A percentile compares a stretch with the other conserved stretches of the same genome.
phyloP scores from a whole-genome alignment of 2,329 filamentous ascomycete genomes.

The Amylocarpus encephaloides region DNA sequence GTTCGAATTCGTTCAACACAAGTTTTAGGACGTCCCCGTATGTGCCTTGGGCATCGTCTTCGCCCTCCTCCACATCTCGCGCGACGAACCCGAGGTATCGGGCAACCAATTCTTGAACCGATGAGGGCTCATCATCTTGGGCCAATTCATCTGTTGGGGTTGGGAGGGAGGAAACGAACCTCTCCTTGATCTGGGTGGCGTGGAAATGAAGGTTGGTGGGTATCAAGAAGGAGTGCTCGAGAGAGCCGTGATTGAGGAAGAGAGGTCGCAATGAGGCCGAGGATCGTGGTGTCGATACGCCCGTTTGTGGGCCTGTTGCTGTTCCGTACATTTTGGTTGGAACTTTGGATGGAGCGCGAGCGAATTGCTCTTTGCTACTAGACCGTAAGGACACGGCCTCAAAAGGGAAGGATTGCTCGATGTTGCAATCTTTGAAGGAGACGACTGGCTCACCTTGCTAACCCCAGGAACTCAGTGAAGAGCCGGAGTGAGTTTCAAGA shows the following conservation, averaged over 20 bases:
- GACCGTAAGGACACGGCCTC: constrained; percentile 6
- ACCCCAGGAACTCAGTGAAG: constrained; percentile 33
- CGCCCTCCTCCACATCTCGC: constrained; percentile 81
- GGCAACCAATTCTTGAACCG: constrained; percentile 83
- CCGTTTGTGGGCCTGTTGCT: constrained; percentile 80
- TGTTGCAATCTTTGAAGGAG: neutral
- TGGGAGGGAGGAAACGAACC: constrained; percentile 79
- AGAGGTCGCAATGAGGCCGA: constrained; percentile 88
- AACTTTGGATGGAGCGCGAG: constrained; percentile 1
- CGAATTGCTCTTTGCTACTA: constrained; percentile 1
- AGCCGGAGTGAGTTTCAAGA: constrained; percentile 27
- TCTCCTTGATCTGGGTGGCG: constrained; percentile 87
- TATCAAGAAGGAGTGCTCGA: constrained; percentile 94
- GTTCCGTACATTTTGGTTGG: constrained; percentile 72
- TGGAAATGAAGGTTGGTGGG: constrained; percentile 95
- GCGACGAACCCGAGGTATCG: constrained; percentile 90
- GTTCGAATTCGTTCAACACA: constrained; percentile 91
- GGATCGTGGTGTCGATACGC: constrained; percentile 92
- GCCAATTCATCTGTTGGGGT: constrained; percentile 93
- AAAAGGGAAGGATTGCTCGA: neutral
- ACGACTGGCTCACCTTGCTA: constrained; percentile 20
- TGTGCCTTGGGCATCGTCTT: constrained; percentile 81
- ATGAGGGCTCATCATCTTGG: constrained; percentile 98
- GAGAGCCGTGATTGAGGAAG: constrained; percentile 83
- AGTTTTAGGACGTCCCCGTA: constrained; percentile 92